phyloP scores from a whole-genome alignment of 2,329 filamentous ascomycete genomes.

The Cladosporium sp. region DNA sequence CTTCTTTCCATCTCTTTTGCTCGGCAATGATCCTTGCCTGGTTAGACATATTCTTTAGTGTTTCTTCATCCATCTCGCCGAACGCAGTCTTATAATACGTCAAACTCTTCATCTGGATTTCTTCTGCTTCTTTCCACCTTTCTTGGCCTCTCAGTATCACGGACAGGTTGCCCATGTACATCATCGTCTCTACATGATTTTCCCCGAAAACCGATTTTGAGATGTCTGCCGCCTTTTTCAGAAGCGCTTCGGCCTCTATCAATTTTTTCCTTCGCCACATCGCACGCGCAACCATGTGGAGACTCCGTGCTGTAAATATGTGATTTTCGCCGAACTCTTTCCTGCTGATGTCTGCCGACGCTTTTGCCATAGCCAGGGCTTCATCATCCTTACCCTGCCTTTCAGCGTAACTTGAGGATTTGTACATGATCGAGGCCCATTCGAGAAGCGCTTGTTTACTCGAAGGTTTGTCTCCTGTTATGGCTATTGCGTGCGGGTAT shows the following conservation, averaged over 20 bases:
- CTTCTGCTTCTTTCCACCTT: conserved; percentile 13
- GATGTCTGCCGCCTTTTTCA: not conserved
- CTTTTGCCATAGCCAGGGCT: no score
- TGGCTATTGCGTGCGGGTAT: conserved; percentile 10
- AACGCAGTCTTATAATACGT: no score
- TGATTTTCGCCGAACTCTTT: conserved; percentile 5
- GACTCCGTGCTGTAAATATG: conserved; percentile 8
- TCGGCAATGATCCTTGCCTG: not conserved
- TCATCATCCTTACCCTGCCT: no score
- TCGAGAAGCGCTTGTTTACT: not conserved
- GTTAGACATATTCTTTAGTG: not conserved
- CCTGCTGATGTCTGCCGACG: no score
- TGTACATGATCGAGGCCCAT: conserved; percentile 4
- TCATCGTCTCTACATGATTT: no score
- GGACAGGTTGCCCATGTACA: no score
- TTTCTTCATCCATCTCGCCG: no score
- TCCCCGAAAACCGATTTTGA: no score
- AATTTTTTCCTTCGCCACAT: no score
- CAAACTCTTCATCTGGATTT: no score
- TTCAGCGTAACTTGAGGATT: not conserved
- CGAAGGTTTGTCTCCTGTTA: conserved; percentile 2
- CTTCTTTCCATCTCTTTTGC: conserved; percentile 16
- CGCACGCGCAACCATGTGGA: not conserved
- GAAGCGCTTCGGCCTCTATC: no score
- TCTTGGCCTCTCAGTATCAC: not conserved